These are phyloP conservation scores for Metarhizium rileyi DNA, from an alignment of 2,329 filamentous ascomycete species.

Conservation along the genomic window DNA sequence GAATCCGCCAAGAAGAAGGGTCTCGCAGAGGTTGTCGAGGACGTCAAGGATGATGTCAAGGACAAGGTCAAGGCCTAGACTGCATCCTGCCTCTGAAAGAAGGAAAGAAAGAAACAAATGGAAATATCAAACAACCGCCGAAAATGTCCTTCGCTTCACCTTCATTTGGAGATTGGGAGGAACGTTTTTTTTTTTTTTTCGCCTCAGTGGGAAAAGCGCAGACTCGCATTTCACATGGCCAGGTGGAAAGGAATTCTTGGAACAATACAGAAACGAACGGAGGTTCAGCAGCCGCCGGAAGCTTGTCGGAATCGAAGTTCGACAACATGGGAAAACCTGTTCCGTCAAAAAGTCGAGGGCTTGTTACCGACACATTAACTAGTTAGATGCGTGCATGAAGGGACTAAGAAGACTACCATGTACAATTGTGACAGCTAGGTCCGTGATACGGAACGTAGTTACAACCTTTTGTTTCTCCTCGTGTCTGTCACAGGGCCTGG, in stretches of 20 bases:
- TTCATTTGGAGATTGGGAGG: neutral
- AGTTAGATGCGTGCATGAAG: neutral
- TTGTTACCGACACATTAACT: too few relatives aligned
- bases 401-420: neutral
- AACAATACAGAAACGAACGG: too few relatives aligned
- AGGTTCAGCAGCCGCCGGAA: too few relatives aligned
- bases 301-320: too few relatives aligned
- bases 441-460: too few relatives aligned
- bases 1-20: slow-evolving; percentile 49
- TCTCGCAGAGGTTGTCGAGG: slow-evolving; percentile 24
- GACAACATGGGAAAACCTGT: too few relatives aligned
- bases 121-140: too few relatives aligned
- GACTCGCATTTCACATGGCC: neutral
- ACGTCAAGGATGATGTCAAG: slow-evolving; percentile 32
- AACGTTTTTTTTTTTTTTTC: neutral
- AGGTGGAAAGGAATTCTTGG: too few relatives aligned
- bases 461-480: too few relatives aligned
- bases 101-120: too few relatives aligned
- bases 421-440: neutral
- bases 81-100: neutral
- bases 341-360: too few relatives aligned
- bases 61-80: slow-evolving; percentile 18
- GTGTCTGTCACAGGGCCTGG: too few relatives aligned
- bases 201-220: neutral
- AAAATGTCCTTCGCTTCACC: neutral